Conservation (phyloP, 345 rosid species). For the Arabidopsis arenosa region DNA sequence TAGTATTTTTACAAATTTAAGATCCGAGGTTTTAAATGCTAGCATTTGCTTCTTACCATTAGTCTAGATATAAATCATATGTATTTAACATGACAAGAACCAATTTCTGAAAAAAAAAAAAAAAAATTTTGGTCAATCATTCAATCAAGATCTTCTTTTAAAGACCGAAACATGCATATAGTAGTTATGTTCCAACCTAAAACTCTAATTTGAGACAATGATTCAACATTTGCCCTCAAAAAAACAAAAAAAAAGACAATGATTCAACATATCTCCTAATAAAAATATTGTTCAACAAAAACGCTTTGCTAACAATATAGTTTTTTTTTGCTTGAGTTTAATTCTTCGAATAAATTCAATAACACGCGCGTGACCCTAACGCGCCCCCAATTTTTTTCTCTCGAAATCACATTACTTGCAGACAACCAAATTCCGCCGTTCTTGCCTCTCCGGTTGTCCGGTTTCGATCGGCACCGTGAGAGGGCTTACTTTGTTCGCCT, state of each 20-base stretch:
- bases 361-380: too few species aligned
- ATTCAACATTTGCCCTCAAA: too few species aligned
- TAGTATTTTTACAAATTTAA: neutral
- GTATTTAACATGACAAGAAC: neutral
- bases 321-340: too few species aligned
- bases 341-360: too few species aligned
- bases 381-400: neutral
- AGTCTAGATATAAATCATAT: neutral
- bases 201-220: slow-evolving; percentile 8
- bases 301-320: slow-evolving; percentile 19
- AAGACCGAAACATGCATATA: neutral
- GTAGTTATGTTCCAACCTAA: neutral
- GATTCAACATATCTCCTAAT: slow-evolving; percentile 7
- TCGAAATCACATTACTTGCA: too few species aligned
- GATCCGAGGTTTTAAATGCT: neutral
- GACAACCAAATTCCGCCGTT: too few species aligned
- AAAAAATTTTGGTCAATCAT: too few species aligned
- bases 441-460: too few species aligned
- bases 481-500: too few species aligned
- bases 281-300: neutral
- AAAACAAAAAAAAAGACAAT: too few species aligned
- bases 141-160: too few species aligned
- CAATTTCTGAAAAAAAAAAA: neutral
- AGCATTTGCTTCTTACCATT: neutral
- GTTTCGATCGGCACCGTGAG: too few species aligned